phyloP scores from a whole-genome alignment of 1,284 basidiomycete species.

The Cerioporus squamosus region DNA sequence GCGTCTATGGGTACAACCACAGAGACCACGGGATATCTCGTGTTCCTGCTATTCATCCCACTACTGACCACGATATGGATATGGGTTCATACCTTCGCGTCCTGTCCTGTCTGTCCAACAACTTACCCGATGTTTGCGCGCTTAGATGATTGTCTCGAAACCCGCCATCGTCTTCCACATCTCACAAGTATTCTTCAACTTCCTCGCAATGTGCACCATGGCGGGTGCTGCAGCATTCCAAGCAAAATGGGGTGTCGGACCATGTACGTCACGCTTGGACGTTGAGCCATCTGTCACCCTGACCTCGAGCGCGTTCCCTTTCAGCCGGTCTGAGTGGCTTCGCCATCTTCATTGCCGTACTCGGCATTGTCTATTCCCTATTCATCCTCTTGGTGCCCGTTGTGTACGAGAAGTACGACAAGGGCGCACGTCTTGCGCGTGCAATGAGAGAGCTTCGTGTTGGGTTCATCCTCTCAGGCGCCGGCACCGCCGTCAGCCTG shows the following conservation, averaged over 20 bases:
- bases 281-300: not conserved
- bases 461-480: constrained; percentile 76
- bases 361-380: constrained; percentile 70
- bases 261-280: constrained; percentile 61
- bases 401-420: constrained; percentile 86
- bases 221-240: constrained; percentile 88
- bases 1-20: constrained; percentile 37
- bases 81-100: constrained; percentile 50
- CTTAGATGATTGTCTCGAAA: constrained; percentile 84
- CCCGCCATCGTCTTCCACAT: constrained; percentile 74
- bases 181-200: constrained; percentile 86
- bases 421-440: constrained; percentile 72
- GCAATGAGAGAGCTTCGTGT: constrained; percentile 83
- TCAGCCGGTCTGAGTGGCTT: constrained; percentile 86
- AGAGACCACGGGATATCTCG: constrained; percentile 51
- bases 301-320: constrained; percentile 9
- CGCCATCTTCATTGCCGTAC: constrained; percentile 77
- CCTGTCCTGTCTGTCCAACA: not conserved
- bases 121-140: constrained; percentile 27
- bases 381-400: constrained; percentile 81
- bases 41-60: constrained; percentile 66
- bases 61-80: constrained; percentile 65
- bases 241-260: constrained; percentile 78
- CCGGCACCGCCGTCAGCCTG: constrained; percentile 67
- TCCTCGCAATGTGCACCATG: constrained; percentile 87